A percentile compares a stretch with the other conserved stretches of the same genome.
Evolutionary conservation across 768 basidiomycete species (phyloP).

Genomic region (Termitomyces sp.): DNA sequence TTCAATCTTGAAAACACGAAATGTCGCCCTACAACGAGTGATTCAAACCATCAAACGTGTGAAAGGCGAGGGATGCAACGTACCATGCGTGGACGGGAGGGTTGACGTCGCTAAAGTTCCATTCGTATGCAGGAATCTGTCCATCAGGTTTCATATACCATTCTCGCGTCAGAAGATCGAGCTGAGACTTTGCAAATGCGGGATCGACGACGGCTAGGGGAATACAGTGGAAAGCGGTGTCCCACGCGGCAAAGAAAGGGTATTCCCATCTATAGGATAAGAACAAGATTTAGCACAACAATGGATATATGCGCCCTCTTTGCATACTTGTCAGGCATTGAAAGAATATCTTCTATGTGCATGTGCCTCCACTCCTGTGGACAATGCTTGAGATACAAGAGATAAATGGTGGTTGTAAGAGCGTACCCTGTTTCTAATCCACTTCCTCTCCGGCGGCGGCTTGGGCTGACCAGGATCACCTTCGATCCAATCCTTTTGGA

Average conservation of each 20-base stretch:
- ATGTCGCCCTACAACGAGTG: constrained; percentile 65
- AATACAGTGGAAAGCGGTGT: constrained; percentile 99
- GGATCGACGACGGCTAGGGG: constrained; percentile 96
- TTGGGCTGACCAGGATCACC: constrained; percentile 95
- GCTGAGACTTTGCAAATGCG: constrained; percentile 93
- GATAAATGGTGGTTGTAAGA: not conserved
- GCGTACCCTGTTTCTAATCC: constrained; percentile 74
- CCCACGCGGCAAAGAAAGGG: constrained; percentile 98
- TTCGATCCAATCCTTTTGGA: constrained; percentile 94
- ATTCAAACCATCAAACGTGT: not conserved
- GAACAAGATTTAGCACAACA: constrained; percentile 1
- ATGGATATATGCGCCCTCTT: not conserved
- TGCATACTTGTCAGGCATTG: constrained; percentile 96
- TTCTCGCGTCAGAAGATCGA: constrained; percentile 92
- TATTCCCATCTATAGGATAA: constrained; percentile 78
- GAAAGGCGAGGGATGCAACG: constrained; percentile 9
- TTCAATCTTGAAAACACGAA: constrained; percentile 99
- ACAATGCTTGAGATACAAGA: not conserved
- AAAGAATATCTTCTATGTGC: constrained; percentile 91
- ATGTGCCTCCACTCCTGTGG: constrained; percentile 90
- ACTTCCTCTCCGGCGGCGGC: constrained; percentile 85
- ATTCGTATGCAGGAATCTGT: constrained; percentile 97
- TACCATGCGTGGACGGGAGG: constrained; percentile 98
- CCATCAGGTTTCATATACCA: constrained; percentile 99
- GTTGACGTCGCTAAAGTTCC: constrained; percentile 99